Base-by-base conservation (phyloP, 1,284 basidiomycete genomes). In the Rhizoctonia solani region DNA sequence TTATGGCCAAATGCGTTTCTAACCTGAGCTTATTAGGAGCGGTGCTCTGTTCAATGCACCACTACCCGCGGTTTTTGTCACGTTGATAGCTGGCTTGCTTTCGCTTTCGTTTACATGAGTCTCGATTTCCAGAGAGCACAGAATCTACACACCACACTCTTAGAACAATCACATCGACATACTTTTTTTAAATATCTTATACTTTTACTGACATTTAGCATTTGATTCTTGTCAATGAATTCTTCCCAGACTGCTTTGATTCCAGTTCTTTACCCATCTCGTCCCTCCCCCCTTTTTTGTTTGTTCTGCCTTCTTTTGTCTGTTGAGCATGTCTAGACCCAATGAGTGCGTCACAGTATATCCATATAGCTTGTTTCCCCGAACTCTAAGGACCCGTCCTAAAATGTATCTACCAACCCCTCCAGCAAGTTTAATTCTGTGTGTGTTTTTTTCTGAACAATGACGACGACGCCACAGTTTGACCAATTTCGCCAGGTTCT, bases 361-460 rank as follows among this genome's bases (percentile, higher is more conserved):
- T 63, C 47, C 58, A n/a, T 59, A 29, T 34, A 41, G 11, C 19
- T 46, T 23, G 19, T 21, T 34, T 32, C 27, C 30, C 19, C 25
- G 46, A n/a, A 34, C 11, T 9, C 29, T 14, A 19, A 4, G n/a
- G 29, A 14, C 29, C 52, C n/a, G n/a, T n/a, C n/a, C n/a, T n/a
- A n/a, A 32, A 19, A 54, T 54, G 58, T 63, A 63, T 63, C 58
- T 63, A 63, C 52, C 58, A 63, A 47, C n/a, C n/a, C n/a, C n/a
- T n/a, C n/a, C n/a, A n/a, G n/a, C n/a, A n/a, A n/a, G n/a, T n/a
- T n/a, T n/a, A n/a, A n/a, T n/a, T n/a, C n/a, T n/a, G n/a, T n/a
- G n/a, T n/a, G n/a, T n/a, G n/a, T n/a, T n/a, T n/a, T n/a, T n/a
- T n/a, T n/a, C n/a, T n/a, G n/a, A n/a, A n/a, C n/a, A n/a, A n/a